Conservation (phyloP, 148 eudicot species). For the Spergularia bocconei region DNA sequence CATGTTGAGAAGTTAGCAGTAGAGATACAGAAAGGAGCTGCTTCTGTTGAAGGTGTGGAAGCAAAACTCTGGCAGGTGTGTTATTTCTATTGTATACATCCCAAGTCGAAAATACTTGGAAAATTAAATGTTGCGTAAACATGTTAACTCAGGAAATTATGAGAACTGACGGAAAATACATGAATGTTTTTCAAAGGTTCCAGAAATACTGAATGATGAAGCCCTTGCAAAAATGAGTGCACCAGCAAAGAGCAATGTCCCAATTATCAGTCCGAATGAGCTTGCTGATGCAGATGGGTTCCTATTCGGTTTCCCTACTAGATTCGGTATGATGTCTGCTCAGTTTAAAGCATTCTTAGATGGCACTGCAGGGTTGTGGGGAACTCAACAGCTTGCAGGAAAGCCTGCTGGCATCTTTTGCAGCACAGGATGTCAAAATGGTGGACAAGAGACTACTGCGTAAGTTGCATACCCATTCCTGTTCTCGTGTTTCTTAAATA, state of each 20-base stretch:
- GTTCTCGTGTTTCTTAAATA: background rate
- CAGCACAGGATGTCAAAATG: conserved; percentile 78
- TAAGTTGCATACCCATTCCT: conserved; percentile 29
- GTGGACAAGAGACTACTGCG: conserved; percentile 88
- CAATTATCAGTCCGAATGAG: conserved; percentile 48
- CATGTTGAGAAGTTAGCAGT: conserved; percentile 62
- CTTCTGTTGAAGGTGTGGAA: conserved; percentile 70
- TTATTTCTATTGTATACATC: background rate
- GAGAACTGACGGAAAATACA: background rate
- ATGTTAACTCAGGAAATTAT: background rate
- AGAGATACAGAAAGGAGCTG: conserved; percentile 69
- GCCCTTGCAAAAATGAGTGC: conserved; percentile 68
- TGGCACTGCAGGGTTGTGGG: conserved; percentile 69
- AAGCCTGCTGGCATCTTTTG: conserved; percentile 75
- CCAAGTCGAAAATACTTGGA: too few relatives aligned
- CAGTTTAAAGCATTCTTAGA: conserved; percentile 80
- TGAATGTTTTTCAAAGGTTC: conserved; percentile 37
- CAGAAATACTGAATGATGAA: conserved; percentile 58
- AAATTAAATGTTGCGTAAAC: too few relatives aligned
- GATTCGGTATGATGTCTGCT: conserved; percentile 82
- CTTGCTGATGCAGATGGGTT: conserved; percentile 72
- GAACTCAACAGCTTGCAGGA: conserved; percentile 64
- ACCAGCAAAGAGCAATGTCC: conserved; percentile 61
- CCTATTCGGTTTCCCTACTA: conserved; percentile 72
- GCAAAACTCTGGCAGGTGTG: conserved; percentile 76